These are phyloP conservation scores for Lactarius hengduanensis DNA, from an alignment of 768 basidiomycete species.

Conservation along the genomic window DNA sequence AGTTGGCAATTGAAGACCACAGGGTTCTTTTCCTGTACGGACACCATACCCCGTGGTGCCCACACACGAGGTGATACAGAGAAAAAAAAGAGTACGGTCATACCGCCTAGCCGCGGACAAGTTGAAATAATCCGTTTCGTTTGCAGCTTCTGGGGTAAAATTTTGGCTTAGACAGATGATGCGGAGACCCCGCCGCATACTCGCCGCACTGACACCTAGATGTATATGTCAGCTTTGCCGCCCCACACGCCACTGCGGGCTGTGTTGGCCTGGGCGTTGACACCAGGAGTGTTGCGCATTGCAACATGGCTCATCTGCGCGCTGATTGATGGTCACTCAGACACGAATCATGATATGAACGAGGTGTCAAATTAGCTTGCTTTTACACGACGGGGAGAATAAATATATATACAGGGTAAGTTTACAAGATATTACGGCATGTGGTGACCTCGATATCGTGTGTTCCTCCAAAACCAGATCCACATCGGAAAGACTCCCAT, in stretches of 20 bases:
- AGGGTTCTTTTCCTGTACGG: background rate
- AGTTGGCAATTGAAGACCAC: background rate
- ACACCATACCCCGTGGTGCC: background rate
- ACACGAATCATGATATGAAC: background rate
- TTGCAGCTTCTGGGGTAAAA: background rate
- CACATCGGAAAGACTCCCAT: background rate
- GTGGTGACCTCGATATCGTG: conserved; percentile 6
- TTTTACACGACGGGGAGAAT: background rate
- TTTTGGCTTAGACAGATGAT: background rate
- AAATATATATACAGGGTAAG: background rate
- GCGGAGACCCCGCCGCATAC: background rate
- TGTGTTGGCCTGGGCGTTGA: background rate
- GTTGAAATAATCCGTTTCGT: background rate
- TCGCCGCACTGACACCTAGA: background rate
- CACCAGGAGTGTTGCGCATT: background rate
- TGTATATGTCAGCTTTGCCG: background rate
- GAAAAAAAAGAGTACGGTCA: background rate
- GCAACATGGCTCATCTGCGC: background rate
- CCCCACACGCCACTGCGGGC: background rate
- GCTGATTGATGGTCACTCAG: background rate
- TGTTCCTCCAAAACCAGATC: conserved; percentile 5
- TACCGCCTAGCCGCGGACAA: background rate
- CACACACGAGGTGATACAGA: background rate
- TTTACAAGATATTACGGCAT: conserved; percentile 4
- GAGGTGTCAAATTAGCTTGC: background rate